phyloP scores from a whole-genome alignment of 1,284 basidiomycete genomes.

The Naganishia albida region DNA sequence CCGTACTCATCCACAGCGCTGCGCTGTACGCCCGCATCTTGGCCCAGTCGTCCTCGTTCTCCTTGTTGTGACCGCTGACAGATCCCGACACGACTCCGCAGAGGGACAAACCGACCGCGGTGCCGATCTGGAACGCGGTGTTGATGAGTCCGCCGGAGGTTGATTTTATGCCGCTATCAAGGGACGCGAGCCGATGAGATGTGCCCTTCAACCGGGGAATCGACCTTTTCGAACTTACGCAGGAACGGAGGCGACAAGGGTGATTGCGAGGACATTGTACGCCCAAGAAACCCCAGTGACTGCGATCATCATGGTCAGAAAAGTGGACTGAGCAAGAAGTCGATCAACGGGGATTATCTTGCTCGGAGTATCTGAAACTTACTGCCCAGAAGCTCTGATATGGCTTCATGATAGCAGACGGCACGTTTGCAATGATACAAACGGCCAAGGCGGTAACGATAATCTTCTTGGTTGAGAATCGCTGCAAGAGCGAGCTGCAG shows the following conservation, averaged over 20 bases:
- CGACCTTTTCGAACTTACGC: not conserved
- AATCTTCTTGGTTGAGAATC: constrained; percentile 20
- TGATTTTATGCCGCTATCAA: constrained; percentile 11
- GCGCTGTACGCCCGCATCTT: constrained; percentile 22
- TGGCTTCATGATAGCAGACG: constrained; percentile 19
- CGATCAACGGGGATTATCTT: not conserved
- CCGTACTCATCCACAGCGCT: constrained; percentile 26
- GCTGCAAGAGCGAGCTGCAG: constrained; percentile 18
- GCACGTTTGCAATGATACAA: constrained; percentile 15
- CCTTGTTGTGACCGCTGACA: constrained; percentile 8
- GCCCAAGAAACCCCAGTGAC: constrained; percentile 24
- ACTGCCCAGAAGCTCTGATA: constrained; percentile 23
- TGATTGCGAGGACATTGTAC: constrained; percentile 24
- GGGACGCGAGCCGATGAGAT: not conserved
- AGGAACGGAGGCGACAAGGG: constrained; percentile 23
- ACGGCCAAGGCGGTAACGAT: constrained; percentile 6
- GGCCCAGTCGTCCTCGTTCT: constrained; percentile 13
- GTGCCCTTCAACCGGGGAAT: not conserved
- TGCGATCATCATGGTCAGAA: constrained; percentile 27
- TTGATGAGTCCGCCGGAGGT: constrained; percentile 23
- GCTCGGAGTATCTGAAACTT: not conserved
- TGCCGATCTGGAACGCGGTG: constrained; percentile 27
- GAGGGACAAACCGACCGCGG: constrained; percentile 16
- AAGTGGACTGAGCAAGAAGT: not conserved
- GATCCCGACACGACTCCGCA: constrained; percentile 22